Evolutionary conservation across 2,329 filamentous ascomycete species (phyloP), one percentile per base, ranked within the genome.

Genomic region (Aspergillus transmontanensis): DNA sequence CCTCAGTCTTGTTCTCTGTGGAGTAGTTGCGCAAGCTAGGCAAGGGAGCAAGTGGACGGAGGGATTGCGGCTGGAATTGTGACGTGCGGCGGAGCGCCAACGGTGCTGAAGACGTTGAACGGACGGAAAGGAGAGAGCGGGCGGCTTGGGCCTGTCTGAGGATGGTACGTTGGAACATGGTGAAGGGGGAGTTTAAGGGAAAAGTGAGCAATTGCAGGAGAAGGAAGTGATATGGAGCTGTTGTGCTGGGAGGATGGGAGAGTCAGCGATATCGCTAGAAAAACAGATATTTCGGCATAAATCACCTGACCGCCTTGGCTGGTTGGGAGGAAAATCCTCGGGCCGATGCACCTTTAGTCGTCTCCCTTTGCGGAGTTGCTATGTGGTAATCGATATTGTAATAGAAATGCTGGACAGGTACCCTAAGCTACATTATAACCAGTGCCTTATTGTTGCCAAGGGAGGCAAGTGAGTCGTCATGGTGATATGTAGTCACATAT

Each of bases 101-200:
- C 58, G 73, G 68, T 61, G 76, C 70, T 48, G 75, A 68, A 23
- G 76, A 74, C 63, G 75, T 67, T 48, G 74, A 72, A 61, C 76
- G 73, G 64, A 69, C 62, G 58, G 76, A 71, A 46, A 78, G 67
- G 48, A 71, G 68, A 62, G 78, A 78, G 68, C 74, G 73, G 59
- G 72, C 72, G 61, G 74, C 76, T 71, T 76, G 77, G 58, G 73
- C 73, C 69, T 81, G 79, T 76, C 78, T 77, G 63, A 81, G 66
- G 59, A 82, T 64, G 60, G 76, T 73, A 70, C 77, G 76, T 68
- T 79, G 76, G 70, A 82, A 76, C 80, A 82, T 82, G 61, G 46
- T 75, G 70, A 65, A 55, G 57, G 26, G 54, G 39, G 45, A 23
- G 36, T 60, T 50, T 12, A 51, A 39, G 43, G 39, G 48, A 43